These are phyloP conservation scores for Penicillium crustosum DNA, from an alignment of 2,329 filamentous ascomycete species.

Conservation along the genomic window DNA sequence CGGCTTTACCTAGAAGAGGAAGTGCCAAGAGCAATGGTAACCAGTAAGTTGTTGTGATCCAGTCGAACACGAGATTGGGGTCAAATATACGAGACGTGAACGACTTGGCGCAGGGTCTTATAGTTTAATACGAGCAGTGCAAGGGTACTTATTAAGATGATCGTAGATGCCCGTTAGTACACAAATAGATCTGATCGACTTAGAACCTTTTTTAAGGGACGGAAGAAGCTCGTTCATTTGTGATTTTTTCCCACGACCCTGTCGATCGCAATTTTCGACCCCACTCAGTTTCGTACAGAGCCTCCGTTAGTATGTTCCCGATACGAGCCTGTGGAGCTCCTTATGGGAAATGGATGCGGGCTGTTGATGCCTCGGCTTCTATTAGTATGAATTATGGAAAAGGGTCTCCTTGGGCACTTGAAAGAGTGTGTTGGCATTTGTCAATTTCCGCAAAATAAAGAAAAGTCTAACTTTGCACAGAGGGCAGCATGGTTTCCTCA, in stretches of 20 bases:
- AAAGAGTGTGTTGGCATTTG: background rate
- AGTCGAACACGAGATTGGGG: slow-evolving; percentile 1
- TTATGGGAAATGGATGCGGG: background rate
- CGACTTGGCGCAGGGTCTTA: background rate
- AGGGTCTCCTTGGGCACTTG: background rate
- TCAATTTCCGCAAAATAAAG: background rate
- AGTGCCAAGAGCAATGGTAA: background rate
- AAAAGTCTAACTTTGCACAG: background rate
- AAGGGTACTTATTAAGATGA: background rate
- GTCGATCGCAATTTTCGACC: background rate
- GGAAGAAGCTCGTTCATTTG: background rate
- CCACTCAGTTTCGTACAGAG: background rate
- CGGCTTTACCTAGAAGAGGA: background rate
- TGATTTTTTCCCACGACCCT: background rate
- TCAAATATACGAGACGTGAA: background rate
- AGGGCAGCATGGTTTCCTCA: background rate
- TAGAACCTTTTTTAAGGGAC: background rate
- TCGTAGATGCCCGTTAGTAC: background rate
- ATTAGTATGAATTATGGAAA: background rate
- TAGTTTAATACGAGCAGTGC: background rate
- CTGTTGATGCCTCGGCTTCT: background rate
- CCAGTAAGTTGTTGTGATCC: background rate
- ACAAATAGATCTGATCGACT: background rate
- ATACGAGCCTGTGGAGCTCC: background rate
- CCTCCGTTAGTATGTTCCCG: background rate